Conservation (phyloP, 345 rosid species). For the Mercurialis annua region DNA sequence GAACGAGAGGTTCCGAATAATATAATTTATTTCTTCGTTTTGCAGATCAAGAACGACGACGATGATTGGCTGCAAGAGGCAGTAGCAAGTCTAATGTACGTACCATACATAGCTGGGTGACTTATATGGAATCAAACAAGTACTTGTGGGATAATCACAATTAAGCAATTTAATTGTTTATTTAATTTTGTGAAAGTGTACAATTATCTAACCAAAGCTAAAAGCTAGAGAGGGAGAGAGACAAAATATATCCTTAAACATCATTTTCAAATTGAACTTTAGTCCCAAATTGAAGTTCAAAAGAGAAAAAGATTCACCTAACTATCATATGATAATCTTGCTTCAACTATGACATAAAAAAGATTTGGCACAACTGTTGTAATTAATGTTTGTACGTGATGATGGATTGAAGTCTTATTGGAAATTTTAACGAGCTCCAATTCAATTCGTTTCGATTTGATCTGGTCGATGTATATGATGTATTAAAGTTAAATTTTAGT, state of each 20-base stretch:
- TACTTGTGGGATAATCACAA: background rate
- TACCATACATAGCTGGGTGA: conserved; percentile 48
- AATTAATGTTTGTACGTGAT: conserved; percentile 3
- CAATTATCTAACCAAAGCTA: conserved; percentile 7
- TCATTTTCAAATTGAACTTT: conserved; percentile 4
- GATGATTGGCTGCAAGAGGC: conserved; percentile 82
- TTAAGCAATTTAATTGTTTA: background rate
- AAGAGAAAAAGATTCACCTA: conserved; percentile 12
- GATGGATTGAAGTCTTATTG: background rate
- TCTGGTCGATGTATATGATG: too few relatives aligned
- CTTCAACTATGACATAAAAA: background rate
- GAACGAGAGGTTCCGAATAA: background rate
- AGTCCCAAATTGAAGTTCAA: conserved; percentile 1
- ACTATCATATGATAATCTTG: conserved; percentile 3
- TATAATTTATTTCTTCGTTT: background rate
- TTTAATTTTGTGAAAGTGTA: background rate
- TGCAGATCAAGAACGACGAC: conserved; percentile 56
- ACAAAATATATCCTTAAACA: background rate
- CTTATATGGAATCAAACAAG: background rate
- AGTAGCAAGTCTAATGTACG: conserved; percentile 59
- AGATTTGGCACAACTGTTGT: background rate
- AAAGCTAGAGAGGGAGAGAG: background rate
- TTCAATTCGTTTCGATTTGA: background rate
- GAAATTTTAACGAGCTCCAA: background rate
- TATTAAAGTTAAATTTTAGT: background rate